Base-by-base conservation (phyloP, 2,329 filamentous ascomycete genomes). In the Phoma herbarum region DNA sequence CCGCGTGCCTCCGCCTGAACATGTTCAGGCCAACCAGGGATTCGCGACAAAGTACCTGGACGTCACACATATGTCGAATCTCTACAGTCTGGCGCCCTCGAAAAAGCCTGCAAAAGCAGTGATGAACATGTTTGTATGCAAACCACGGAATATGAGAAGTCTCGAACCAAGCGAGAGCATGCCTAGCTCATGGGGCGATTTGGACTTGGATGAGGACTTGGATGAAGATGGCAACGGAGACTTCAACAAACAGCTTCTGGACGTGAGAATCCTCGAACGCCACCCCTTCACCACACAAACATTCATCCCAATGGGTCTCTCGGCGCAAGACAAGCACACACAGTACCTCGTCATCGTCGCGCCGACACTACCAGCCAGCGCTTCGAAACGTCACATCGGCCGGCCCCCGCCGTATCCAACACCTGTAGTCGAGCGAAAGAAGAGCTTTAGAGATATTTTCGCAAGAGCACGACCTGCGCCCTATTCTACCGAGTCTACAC, bases 221-320 rank as follows among this genome's bases (percentile, higher is more conserved):
- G n/a, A n/a, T n/a, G 72, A 69, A 26, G 66, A 73, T 14, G 61
- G 65, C 12, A 66, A 65, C 29, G 68, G 53, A 4, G 56, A 70
- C 37, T 51, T 41, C 9, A 58, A 71, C 22, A 64, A 67, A 43
- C 64, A 73, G 39, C 60, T 84, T 4, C 91, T 97, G 73, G 81
- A 85, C 44, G 84, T 97, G 52, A 78, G 79, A 20, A 86, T 97
- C 57, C 85, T 98, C 28, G 95, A 99, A 77, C 85, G 95, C 37
- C 95, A 99, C 77, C 94, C 95, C 0, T 98, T 88, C 78, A 98
- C 95, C 1, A 91, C 91, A 1, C 95, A 99, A 80, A 97, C 93
- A 0, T 98, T 99, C 77, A 85, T 91, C 42, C 95, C 95, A 0
- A 81, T 97, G 49, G 85, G 86, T 33, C 69, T 88, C 26, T 81